Evolutionary conservation across 495 filamentous ascomycete species (phyloP), one percentile per base, ranked within the genome.

Genomic region (Penicillium verhagenii): DNA sequence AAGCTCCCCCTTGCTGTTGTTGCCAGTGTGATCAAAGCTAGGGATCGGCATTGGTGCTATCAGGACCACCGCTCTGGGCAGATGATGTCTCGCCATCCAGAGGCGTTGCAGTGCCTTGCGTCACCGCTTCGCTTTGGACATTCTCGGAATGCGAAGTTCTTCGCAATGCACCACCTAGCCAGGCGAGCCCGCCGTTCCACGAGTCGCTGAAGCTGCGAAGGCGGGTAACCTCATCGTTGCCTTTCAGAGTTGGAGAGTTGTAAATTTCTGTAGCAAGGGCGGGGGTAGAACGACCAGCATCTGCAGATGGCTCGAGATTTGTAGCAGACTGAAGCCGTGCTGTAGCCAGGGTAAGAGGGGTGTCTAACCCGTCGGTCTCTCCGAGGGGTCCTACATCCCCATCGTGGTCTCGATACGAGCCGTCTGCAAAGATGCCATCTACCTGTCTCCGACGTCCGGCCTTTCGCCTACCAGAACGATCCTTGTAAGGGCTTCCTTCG

Each of bases 121-220:
- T 54, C 16, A 49, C 40, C 9, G 61, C 56, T 35, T 40, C 52
- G 33, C 56, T 62, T 5, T 64, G 61, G 16, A 43, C 44, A 14
- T n/a, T 35, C 26, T 53, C 44, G 7, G 19, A 18, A 10, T 47
- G 45, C 1, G 46, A 40, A 13, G 24, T 43, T 29, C 46, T 62
- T 38, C 67, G 48, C 16, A 72, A 47, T 19, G 60, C 59, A 31
- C 68, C 70, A n/a, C 75, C 73, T 14, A 78, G 54, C 75, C 75
- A 78, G 9, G 71, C 71, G n/a, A 76, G 53, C 0, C 70, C 65
- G 47, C 67, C 72, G 37, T 60, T 72, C 69, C 70, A 72, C 1
- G 75, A 76, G 54, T 78, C 75, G 58, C 75, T 78, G 31, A 78
- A 57, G 50, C 75, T 78, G 57, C 75, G 71, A 6, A 76, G 60